These are phyloP conservation scores for Cubamyces lactineus DNA, from an alignment of 768 basidiomycete species.

Conservation along the genomic window DNA sequence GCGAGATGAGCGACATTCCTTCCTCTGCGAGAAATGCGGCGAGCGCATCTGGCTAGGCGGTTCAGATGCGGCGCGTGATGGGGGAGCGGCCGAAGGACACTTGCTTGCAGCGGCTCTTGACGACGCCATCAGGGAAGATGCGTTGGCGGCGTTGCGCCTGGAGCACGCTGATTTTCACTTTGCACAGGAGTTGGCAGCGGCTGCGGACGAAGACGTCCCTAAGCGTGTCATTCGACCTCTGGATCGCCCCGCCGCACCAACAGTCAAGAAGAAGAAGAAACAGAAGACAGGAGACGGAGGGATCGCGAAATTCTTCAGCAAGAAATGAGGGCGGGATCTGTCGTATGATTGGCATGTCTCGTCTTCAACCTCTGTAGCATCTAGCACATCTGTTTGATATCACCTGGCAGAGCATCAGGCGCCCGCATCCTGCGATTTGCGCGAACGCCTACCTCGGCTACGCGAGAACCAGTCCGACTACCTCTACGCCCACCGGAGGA, in stretches of 20 bases:
- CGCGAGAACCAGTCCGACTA: not conserved
- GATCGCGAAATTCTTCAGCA: conserved; percentile 53
- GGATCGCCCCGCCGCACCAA: conserved; percentile 24
- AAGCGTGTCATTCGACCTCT: conserved; percentile 29
- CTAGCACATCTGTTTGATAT: conserved; percentile 1
- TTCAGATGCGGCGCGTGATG: conserved; percentile 20
- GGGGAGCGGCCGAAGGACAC: conserved; percentile 33
- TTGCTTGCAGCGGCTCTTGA: conserved; percentile 31
- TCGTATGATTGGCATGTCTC: not conserved
- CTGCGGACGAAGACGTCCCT: conserved; percentile 33
- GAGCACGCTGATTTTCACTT: conserved; percentile 94
- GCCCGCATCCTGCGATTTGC: not conserved
- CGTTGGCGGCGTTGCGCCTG: conserved; percentile 48
- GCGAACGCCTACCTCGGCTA: not conserved
- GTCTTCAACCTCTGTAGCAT: not conserved
- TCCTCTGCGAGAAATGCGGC: conserved; percentile 62
- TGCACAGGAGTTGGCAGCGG: conserved; percentile 72
- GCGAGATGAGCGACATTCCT: conserved; percentile 38
- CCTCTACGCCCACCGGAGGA: too few relatives aligned
- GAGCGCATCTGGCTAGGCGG: conserved; percentile 45
- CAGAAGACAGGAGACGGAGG: conserved; percentile 37
- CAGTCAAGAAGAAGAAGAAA: conserved; percentile 35
- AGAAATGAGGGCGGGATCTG: conserved; percentile 30
- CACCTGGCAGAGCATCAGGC: not conserved
- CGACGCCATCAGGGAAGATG: conserved; percentile 35